phyloP scores from a whole-genome alignment of 805 yeast genomes.

The Scheffersomyces lignosus region DNA sequence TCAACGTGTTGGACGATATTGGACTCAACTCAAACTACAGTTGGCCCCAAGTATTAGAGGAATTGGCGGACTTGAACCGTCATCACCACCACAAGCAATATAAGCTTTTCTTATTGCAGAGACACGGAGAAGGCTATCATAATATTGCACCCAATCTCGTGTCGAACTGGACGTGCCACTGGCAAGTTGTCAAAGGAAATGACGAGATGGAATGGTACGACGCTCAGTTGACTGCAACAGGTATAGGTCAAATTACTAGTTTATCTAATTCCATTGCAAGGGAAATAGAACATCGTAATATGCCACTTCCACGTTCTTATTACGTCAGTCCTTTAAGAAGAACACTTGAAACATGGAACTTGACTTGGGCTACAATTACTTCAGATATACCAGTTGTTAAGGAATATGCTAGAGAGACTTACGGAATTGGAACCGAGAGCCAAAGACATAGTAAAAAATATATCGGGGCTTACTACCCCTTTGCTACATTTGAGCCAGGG shows the following conservation, averaged over 20 bases:
- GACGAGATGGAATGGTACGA: constrained; percentile 29
- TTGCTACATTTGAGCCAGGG: constrained; percentile 22
- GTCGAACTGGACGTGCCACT: constrained; percentile 26
- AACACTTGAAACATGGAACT: constrained; percentile 28
- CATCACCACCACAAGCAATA: constrained; percentile 7
- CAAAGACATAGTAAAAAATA: constrained; percentile 24
- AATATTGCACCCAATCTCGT: constrained; percentile 23
- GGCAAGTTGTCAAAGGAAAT: constrained; percentile 22
- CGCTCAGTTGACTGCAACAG: constrained; percentile 27
- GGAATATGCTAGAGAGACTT: constrained; percentile 31
- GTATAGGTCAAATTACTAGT: constrained; percentile 16
- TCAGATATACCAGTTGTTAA: constrained; percentile 19
- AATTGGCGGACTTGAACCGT: constrained; percentile 8
- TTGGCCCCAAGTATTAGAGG: constrained; percentile 22
- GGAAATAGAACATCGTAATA: constrained; percentile 2
- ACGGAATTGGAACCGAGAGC: constrained; percentile 32
- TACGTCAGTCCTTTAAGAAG: constrained; percentile 33
- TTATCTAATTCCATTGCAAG: constrained; percentile 4
- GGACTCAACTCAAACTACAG: constrained; percentile 19
- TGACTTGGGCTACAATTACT: constrained; percentile 19
- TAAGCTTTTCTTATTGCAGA: constrained; percentile 28
- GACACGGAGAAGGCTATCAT: constrained; percentile 38
- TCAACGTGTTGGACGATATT: constrained; percentile 15
- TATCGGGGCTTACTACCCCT: constrained; percentile 18
- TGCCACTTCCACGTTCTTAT: constrained; percentile 25